phyloP scores from a whole-genome alignment of 805 yeast species.

The Starmerella tilneyi region DNA sequence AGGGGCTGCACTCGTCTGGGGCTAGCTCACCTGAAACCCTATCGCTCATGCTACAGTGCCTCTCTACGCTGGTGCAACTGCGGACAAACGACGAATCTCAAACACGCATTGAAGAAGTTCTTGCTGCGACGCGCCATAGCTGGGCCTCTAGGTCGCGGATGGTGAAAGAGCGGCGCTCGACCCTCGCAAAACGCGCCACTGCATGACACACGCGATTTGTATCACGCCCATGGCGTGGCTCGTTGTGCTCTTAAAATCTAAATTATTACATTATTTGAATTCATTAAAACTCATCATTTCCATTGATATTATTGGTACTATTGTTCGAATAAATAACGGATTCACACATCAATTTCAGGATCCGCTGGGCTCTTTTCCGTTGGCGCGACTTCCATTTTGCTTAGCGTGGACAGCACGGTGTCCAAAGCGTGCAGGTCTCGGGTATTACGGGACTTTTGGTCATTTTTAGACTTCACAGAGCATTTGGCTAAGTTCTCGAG shows the following conservation, averaged over 20 bases:
- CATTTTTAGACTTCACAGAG: neutral
- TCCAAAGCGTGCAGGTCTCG: neutral
- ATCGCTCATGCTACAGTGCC: slow-evolving; percentile 47
- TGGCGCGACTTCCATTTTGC: slow-evolving; percentile 6
- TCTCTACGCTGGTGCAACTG: slow-evolving; percentile 46
- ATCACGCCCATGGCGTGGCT: too few species aligned
- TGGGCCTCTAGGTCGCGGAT: neutral
- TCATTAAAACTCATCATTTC: neutral
- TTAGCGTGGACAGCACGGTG: slow-evolving; percentile 6
- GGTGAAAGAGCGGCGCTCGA: neutral
- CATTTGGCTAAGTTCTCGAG: neutral
- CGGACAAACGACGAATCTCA: slow-evolving; percentile 49
- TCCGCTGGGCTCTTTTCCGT: neutral
- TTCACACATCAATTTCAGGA: neutral
- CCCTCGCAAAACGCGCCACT: neutral
- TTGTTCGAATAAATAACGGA: neutral
- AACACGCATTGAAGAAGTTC: slow-evolving; percentile 45
- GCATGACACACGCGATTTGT: too few species aligned
- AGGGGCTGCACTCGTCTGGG: slow-evolving; percentile 1
- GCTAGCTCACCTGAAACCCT: slow-evolving; percentile 21
- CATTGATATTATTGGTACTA: neutral
- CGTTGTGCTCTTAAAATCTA: too few species aligned
- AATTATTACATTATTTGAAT: neutral
- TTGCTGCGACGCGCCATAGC: slow-evolving; percentile 18
- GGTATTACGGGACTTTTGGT: neutral